Percentiles rank a stretch among this genome's conserved stretches.
Conservation (phyloP, 1,139 yeast species). For the Magnusiomyces fungicola region DNA sequence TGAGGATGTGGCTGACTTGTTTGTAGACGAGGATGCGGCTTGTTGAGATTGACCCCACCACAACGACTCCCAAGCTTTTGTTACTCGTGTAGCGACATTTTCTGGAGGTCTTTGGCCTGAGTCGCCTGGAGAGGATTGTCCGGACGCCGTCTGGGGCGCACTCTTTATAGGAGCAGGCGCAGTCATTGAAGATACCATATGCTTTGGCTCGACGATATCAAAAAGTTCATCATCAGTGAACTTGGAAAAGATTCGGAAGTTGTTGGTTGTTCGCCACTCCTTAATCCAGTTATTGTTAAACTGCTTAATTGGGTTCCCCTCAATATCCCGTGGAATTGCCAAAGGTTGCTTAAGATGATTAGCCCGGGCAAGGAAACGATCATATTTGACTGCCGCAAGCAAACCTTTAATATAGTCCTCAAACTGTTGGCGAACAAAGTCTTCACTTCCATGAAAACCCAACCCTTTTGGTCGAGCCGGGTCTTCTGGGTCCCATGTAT, state of each 20-base stretch:
- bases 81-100: background rate
- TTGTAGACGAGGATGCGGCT: background rate
- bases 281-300: conserved; percentile 54
- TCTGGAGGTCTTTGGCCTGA: conserved; percentile 2
- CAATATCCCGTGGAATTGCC: conserved; percentile 28
- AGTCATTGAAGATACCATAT: conserved; percentile 34
- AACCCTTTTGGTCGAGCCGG: conserved; percentile 41
- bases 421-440: conserved; percentile 76
- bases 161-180: background rate
- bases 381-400: conserved; percentile 63
- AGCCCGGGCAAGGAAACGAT: conserved; percentile 41
- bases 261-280: conserved; percentile 59
- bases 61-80: conserved; percentile 11
- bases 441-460: conserved; percentile 71
- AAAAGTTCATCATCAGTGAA: conserved; percentile 84
- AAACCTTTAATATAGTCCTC: conserved; percentile 83
- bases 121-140: background rate
- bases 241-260: conserved; percentile 60
- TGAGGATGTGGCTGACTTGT: background rate
- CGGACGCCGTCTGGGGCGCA: background rate
- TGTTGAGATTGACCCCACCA: conserved; percentile 9
- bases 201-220: conserved; percentile 78
- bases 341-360: conserved; percentile 22
- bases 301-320: conserved; percentile 38
- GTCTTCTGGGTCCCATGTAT: conserved; percentile 39